Base-by-base conservation (phyloP, 805 yeast genomes). In the Saccharomycopsis sp. region DNA sequence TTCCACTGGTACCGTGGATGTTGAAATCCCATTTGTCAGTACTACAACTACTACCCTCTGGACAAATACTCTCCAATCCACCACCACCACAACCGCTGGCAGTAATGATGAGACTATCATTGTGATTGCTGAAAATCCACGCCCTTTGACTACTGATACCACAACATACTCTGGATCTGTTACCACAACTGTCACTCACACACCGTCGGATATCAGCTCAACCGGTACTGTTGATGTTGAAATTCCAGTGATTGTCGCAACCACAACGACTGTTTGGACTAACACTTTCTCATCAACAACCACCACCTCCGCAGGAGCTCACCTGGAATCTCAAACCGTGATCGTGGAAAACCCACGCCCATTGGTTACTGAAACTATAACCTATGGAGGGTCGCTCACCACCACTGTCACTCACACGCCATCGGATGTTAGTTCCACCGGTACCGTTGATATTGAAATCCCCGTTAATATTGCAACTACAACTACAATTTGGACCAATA, bases 171-270 rank as follows among this genome's bases (percentile, higher is more conserved):
- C 24, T 24, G 18, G 53, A 16, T 24, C 53, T 44, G 50, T 54
- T 29, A 46, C 52, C 48, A 56, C 59, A 37, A 29, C 52, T 21
- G 59, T 52, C 34, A 29, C 52, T 8, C 40, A 48, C 14, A 48
- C 57, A 21, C 21, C 51, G 12, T 14, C 23, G 34, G 14, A 48
- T 34, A 44, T 50, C 18, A 23, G 8, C n/a, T 52, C 56, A n/a
- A 57, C 59, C 14, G 59, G 56, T 53, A 40, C 55, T 15, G 56
- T 58, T 21, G 16, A 46, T 16, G 53, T 44, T 37, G 40, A 41
- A 18, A 37, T 52, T 24, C 61, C 61, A 53, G 47, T 51, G 18
- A 24, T 51, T 16, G 37, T 24, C 1, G 52, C 51, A 29, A 34
- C 55, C 23, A 37, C 51, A 23, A 34, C 50, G 2, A 57, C 61